Conservation (phyloP, 2,329 filamentous ascomycete genomes). For the Cladosporium sp. region DNA sequence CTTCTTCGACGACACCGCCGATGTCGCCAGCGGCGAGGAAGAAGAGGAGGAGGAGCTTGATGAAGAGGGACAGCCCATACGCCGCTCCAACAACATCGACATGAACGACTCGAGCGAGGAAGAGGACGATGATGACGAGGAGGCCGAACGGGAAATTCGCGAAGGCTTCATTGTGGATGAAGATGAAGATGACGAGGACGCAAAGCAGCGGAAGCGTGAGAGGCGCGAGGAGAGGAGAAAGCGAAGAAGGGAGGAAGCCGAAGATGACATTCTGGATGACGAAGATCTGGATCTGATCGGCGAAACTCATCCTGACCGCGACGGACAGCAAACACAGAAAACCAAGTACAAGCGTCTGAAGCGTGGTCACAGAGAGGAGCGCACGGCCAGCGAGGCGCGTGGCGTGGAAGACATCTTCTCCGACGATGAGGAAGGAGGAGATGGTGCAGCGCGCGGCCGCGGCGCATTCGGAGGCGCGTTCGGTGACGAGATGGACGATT, state of each 20-base stretch:
- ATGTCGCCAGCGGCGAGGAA: conserved; percentile 75
- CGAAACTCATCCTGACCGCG: conserved; percentile 70
- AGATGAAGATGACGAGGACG: conserved; percentile 72
- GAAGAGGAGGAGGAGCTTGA: conserved; percentile 82
- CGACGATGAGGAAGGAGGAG: conserved; percentile 77
- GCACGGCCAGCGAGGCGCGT: conserved; percentile 60
- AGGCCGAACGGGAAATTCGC: conserved; percentile 72
- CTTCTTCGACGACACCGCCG: conserved; percentile 74
- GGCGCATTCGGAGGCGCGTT: conserved; percentile 47
- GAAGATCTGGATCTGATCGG: conserved; percentile 96
- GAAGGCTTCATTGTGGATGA: conserved; percentile 97
- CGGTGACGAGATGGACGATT: conserved; percentile 81
- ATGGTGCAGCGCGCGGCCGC: conserved; percentile 48
- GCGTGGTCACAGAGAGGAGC: conserved; percentile 78
- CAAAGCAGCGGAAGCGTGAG: conserved; percentile 61
- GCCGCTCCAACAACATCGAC: conserved; percentile 43
- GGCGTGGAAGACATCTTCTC: conserved; percentile 92
- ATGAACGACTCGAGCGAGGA: conserved; percentile 88
- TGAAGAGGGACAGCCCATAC: conserved; percentile 55
- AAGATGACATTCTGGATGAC: conserved; percentile 83
- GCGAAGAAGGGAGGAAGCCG: conserved; percentile 72
- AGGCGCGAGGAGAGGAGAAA: conserved; percentile 69
- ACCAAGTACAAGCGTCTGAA: conserved; percentile 96
- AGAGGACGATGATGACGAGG: conserved; percentile 82
- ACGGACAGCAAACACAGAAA: conserved; percentile 67